Conservation (phyloP, 331 rosid species). For the Acacia pycnantha region DNA sequence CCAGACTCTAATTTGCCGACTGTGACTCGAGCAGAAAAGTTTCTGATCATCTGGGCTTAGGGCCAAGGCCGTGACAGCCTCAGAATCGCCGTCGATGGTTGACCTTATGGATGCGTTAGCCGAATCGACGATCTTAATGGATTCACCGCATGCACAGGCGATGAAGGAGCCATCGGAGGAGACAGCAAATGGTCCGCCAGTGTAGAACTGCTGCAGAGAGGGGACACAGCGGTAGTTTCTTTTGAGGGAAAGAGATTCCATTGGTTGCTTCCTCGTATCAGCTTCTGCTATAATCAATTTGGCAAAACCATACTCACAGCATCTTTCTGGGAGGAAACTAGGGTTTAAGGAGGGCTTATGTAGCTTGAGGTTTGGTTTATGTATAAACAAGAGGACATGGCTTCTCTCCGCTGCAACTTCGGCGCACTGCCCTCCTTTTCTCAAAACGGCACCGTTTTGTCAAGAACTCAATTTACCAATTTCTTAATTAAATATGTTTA, state of each 20-base stretch:
- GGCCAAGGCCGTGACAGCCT: constrained; percentile 65
- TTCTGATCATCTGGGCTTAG: constrained; percentile 67
- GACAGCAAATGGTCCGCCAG: constrained; percentile 77
- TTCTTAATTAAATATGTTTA: too few relatives aligned
- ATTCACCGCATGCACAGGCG: constrained; percentile 71
- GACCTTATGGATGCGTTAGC: constrained; percentile 66
- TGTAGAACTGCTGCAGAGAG: constrained; percentile 76
- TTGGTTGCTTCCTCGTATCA: constrained; percentile 5
- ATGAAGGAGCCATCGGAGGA: constrained; percentile 81
- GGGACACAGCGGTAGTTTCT: constrained; percentile 69
- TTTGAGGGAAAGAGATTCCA: constrained; percentile 64
- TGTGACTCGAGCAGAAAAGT: constrained; percentile 79
- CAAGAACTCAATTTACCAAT: too few relatives aligned
- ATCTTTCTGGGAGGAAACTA: not conserved
- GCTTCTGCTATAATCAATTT: not conserved
- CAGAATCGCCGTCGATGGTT: constrained; percentile 70
- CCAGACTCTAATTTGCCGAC: constrained; percentile 87
- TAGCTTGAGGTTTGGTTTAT: not conserved
- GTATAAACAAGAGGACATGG: too few relatives aligned
- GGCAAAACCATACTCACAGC: too few relatives aligned
- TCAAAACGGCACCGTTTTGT: too few relatives aligned
- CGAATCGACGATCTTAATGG: constrained; percentile 76
- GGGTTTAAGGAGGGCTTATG: constrained; percentile 3
- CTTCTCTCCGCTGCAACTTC: too few relatives aligned
- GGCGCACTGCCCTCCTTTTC: too few relatives aligned